Percentiles rank a stretch among this genome's conserved stretches.
Conservation (phyloP, 768 basidiomycete species). For the Cystobasidium tubakii region DNA sequence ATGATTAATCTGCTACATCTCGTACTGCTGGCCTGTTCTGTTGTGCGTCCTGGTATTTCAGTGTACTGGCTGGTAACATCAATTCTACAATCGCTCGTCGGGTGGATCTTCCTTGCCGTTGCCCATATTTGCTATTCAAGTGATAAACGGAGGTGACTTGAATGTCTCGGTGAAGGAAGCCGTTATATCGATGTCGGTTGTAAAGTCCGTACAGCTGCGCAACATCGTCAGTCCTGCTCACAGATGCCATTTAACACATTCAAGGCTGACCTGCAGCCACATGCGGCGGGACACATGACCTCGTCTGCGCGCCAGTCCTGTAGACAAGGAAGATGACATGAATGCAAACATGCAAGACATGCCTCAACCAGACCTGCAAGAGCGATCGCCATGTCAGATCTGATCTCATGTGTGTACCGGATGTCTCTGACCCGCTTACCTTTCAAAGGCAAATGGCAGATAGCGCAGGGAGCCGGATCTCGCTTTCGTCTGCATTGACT, state of each 20-base stretch:
- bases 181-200: neutral
- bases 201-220: slow-evolving; percentile 15
- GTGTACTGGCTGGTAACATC: too few relatives aligned
- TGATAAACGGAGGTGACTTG: slow-evolving; percentile 8
- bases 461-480: neutral
- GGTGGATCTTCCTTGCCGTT: neutral
- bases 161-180: neutral
- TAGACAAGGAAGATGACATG: slow-evolving; percentile 18
- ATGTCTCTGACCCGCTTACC: neutral
- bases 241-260: too few relatives aligned
- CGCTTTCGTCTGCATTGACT: slow-evolving; percentile 5
- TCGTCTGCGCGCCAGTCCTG: slow-evolving; percentile 20
- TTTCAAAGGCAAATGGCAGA: slow-evolving; percentile 25
- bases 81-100: neutral
- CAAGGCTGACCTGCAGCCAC: slow-evolving; percentile 18
- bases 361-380: slow-evolving; percentile 20
- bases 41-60: neutral
- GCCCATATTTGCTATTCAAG: neutral
- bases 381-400: neutral
- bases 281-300: slow-evolving; percentile 18
- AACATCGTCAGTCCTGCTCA: too few relatives aligned
- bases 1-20: neutral
- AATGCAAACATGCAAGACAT: slow-evolving; percentile 23
- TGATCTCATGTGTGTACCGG: neutral
- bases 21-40: neutral